Evolutionary conservation across 1,284 basidiomycete species (phyloP).

Genomic region (Trametes sp.): DNA sequence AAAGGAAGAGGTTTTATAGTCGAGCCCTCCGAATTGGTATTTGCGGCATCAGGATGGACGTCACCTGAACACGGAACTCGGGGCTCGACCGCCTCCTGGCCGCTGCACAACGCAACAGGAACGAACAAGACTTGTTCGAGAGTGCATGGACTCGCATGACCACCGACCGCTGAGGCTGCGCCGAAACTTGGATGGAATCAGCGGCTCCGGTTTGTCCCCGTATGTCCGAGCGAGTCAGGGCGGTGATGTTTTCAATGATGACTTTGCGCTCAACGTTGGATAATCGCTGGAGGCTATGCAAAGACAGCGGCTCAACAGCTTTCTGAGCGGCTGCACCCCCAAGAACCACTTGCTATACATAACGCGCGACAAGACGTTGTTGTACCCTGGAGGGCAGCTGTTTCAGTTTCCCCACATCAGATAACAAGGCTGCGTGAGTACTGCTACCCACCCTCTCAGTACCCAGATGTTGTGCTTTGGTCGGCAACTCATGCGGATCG

Average conservation of each 20-base stretch:
- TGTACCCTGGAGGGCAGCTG: no score
- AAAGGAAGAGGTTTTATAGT: not conserved
- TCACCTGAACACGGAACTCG: not conserved
- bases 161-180: constrained; percentile 8
- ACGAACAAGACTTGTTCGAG: constrained; percentile 18
- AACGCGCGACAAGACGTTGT: no score
- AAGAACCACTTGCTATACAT: no score
- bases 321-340: no score
- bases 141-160: not conserved
- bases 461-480: no score
- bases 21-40: not conserved
- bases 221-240: not conserved
- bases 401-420: no score
- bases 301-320: not conserved
- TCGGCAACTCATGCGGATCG: no score
- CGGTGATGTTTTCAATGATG: not conserved
- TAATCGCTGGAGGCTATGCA: not conserved
- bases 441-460: no score
- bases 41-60: not conserved
- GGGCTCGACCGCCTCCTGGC: not conserved
- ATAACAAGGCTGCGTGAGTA: no score
- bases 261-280: not conserved
- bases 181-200: constrained; percentile 16
- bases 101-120: constrained; percentile 5
- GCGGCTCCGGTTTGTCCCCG: not conserved